Evolutionary conservation across 352 stramenopile species (phyloP).

Genomic region (Globisporangium radiosum): DNA sequence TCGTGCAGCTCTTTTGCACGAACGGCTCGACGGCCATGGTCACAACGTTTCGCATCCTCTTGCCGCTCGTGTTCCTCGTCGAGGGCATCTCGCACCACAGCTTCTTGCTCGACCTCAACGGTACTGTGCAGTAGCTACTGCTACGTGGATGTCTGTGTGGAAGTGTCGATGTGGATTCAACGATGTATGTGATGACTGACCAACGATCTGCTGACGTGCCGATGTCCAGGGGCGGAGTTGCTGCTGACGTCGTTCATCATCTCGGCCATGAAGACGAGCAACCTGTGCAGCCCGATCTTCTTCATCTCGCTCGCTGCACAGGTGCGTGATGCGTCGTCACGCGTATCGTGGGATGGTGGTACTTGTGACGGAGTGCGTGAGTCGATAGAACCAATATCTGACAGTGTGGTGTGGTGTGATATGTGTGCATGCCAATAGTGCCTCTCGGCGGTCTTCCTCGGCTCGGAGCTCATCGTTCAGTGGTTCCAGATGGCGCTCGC

Average conservation of each 20-base stretch:
- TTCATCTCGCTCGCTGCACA: constrained; percentile 77
- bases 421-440: constrained; percentile 28
- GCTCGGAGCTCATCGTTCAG: constrained; percentile 76
- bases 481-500: constrained; percentile 78
- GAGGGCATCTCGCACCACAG: constrained; percentile 86
- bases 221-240: constrained; percentile 55
- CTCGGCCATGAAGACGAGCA: constrained; percentile 82
- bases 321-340: constrained; percentile 16
- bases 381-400: no score
- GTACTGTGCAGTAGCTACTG: constrained; percentile 18
- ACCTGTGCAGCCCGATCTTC: constrained; percentile 78
- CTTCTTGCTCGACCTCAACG: constrained; percentile 87
- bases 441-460: constrained; percentile 74
- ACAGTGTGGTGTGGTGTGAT: neutral
- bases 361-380: no score
- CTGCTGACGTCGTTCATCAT: constrained; percentile 83
- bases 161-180: neutral
- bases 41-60: constrained; percentile 75
- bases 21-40: constrained; percentile 80
- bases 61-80: constrained; percentile 81
- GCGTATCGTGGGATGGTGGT: no score
- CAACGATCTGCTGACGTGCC: neutral
- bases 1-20: constrained; percentile 85
- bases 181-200: no score
- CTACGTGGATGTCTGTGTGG: neutral